These are phyloP conservation scores for Xylaria arbuscula DNA, from an alignment of 2,329 filamentous ascomycete species.

Conservation along the genomic window DNA sequence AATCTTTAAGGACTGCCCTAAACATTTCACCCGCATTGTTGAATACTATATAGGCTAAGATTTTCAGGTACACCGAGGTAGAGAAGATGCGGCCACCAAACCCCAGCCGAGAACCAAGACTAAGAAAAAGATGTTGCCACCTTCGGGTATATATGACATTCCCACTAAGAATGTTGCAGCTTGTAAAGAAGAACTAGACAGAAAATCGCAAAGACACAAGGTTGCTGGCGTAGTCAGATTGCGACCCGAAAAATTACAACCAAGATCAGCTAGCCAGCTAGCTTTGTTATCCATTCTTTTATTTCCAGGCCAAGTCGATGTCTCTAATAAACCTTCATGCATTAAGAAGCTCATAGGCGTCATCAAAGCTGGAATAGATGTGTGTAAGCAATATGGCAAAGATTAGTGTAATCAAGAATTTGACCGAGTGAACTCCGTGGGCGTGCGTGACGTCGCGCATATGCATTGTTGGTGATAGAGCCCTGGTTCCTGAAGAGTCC, in stretches of 20 bases:
- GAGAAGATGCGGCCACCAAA: conserved; percentile 18
- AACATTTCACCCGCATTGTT: conserved; percentile 1
- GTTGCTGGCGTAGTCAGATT: conserved; percentile 6
- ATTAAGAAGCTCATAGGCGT: conserved; percentile 17
- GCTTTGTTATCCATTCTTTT: conserved; percentile 20
- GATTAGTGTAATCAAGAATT: conserved; percentile 37
- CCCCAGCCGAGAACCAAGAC: conserved; percentile 30
- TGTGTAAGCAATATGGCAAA: conserved; percentile 37
- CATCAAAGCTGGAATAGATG: conserved; percentile 25
- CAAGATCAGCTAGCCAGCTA: conserved; percentile 36
- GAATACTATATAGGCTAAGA: conserved; percentile 21
- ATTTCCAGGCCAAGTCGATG: conserved; percentile 15
- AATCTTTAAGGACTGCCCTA: conserved; percentile 3
- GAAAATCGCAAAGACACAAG: conserved; percentile 18
- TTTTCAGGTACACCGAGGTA: conserved; percentile 8
- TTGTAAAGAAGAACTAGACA: conserved; percentile 8
- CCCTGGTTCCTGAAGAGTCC: conserved; percentile 35
- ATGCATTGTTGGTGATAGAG: conserved; percentile 34
- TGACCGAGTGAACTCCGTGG: conserved; percentile 37
- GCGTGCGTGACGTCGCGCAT: conserved; percentile 35
- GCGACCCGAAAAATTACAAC: conserved; percentile 19
- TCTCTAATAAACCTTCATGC: conserved; percentile 25
- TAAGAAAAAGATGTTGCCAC: conserved; percentile 35
- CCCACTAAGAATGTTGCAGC: conserved; percentile 19
- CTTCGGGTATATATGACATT: conserved; percentile 33